A percentile compares a stretch with the other conserved stretches of the same genome.
Evolutionary conservation across 768 basidiomycete genomes (phyloP).

Genomic region (Cubamyces sp.): DNA sequence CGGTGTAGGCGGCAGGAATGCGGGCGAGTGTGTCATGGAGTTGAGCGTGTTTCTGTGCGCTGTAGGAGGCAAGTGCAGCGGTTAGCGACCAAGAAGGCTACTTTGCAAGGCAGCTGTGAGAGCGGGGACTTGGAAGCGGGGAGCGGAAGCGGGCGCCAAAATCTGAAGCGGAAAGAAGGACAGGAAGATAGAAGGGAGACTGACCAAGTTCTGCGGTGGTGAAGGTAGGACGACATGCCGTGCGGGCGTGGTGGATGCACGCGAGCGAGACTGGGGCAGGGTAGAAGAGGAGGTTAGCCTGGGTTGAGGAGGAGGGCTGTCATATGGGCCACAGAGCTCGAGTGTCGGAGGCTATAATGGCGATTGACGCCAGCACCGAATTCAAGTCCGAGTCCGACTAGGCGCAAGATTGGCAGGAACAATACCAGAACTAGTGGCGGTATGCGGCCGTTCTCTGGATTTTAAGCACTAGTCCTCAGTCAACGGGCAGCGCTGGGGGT

Average conservation of each 20-base stretch:
- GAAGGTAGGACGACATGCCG: conserved; percentile 19
- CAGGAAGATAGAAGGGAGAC: neutral
- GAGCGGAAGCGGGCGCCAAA: neutral
- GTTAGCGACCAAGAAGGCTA: conserved; percentile 6
- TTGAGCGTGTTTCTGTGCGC: conserved; percentile 41
- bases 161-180: too few species aligned
- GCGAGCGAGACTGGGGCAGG: neutral
- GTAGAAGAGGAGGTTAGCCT: neutral
- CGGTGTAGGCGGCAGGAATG: conserved; percentile 36
- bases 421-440: too few species aligned
- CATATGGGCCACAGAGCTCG: conserved; percentile 4
- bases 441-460: too few species aligned
- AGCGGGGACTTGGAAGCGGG: conserved; percentile 8
- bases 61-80: conserved; percentile 16
- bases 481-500: too few species aligned
- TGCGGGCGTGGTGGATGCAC: neutral
- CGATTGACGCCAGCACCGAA: conserved; percentile 16
- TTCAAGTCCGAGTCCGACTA: neutral
- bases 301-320: conserved; percentile 8
- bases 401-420: neutral
- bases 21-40: conserved; percentile 35
- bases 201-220: conserved; percentile 25
- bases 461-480: too few species aligned
- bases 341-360: conserved; percentile 18
- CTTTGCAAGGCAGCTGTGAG: conserved; percentile 4